phyloP scores from a whole-genome alignment of 345 rosid species.

The Euphorbia peplus region DNA sequence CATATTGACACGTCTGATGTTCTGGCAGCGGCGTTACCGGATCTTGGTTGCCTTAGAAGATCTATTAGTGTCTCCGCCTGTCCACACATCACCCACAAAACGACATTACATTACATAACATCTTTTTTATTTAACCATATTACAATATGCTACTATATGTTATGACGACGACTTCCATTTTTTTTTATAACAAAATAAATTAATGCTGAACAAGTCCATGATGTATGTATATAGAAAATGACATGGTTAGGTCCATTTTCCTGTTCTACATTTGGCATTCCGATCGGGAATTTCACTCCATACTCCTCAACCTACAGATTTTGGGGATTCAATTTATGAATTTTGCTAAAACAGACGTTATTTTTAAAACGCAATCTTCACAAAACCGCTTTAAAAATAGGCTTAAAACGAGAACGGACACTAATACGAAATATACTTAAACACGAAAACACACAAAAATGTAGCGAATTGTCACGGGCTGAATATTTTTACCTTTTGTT shows the following conservation, averaged over 20 bases:
- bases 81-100: constrained; percentile 28
- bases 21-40: constrained; percentile 56
- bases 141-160: no score
- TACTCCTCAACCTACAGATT: neutral
- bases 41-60: constrained; percentile 89
- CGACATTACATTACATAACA: constrained; percentile 20
- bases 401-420: no score
- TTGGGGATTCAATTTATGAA: neutral
- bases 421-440: no score
- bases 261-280: neutral
- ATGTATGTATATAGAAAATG: neutral
- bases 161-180: no score
- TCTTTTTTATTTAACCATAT: no score
- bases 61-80: constrained; percentile 80
- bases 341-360: neutral
- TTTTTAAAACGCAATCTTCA: neutral
- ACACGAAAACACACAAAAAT: no score
- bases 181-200: no score
- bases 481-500: constrained; percentile 54
- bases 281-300: neutral
- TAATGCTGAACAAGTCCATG: neutral
- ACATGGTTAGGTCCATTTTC: neutral
- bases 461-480: no score
- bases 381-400: neutral
- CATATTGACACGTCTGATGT: constrained; percentile 42